These are phyloP conservation scores for Metschnikowia vanudenii DNA, from an alignment of 805 yeast species.

Conservation along the genomic window DNA sequence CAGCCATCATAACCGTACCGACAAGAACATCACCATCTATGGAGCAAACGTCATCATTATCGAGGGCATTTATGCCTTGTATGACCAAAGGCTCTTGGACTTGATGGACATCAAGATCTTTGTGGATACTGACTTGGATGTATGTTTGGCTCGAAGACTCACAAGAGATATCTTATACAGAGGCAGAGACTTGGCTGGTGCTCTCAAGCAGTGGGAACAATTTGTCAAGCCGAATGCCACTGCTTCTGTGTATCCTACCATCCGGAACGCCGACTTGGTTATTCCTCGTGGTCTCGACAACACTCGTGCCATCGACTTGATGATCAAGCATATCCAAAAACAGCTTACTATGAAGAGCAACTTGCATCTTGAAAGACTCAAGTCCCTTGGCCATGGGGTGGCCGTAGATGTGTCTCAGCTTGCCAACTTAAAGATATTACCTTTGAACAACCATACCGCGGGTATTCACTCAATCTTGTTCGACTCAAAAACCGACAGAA, in stretches of 20 bases:
- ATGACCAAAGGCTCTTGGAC: conserved; percentile 63
- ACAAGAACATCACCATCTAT: conserved; percentile 69
- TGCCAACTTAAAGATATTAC: conserved; percentile 37
- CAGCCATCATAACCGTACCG: conserved; percentile 66
- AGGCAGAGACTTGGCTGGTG: conserved; percentile 81
- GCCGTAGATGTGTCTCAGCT: conserved; percentile 29
- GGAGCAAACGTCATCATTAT: conserved; percentile 92
- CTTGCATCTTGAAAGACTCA: conserved; percentile 63
- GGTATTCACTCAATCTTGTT: conserved; percentile 73
- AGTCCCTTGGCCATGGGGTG: conserved; percentile 49
- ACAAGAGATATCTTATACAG: conserved; percentile 83
- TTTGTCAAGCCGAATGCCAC: conserved; percentile 94
- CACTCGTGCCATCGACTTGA: conserved; percentile 70
- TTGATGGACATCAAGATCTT: conserved; percentile 84
- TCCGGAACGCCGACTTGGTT: conserved; percentile 78
- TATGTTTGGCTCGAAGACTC: conserved; percentile 85
- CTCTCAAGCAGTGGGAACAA: conserved; percentile 82
- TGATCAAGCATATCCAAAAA: conserved; percentile 74
- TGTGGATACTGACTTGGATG: conserved; percentile 92
- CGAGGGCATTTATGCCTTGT: conserved; percentile 87
- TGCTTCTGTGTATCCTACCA: conserved; percentile 67
- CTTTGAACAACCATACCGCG: conserved; percentile 60
- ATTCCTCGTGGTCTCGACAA: conserved; percentile 92
- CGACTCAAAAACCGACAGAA: conserved; percentile 52
- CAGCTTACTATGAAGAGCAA: conserved; percentile 65